Conservation (phyloP, 192 early-diverging fungal species). For the Pecoramyces ruminantium region DNA sequence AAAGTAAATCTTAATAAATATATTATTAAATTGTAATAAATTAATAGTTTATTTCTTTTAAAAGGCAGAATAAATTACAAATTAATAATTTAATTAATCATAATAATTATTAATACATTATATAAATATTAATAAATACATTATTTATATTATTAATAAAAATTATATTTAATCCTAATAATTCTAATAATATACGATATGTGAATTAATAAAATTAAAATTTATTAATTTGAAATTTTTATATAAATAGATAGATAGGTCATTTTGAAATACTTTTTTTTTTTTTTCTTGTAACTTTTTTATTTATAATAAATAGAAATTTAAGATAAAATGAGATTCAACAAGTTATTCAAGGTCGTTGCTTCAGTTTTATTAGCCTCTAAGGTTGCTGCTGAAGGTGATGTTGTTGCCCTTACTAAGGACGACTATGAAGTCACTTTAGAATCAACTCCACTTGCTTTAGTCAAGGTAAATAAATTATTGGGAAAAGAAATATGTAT, state of each 20-base stretch:
- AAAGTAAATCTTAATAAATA: too few relatives aligned
- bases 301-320: neutral
- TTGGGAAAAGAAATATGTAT: conserved; percentile 54
- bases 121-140: too few relatives aligned
- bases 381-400: conserved; percentile 9
- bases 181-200: too few relatives aligned
- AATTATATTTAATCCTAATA: too few relatives aligned
- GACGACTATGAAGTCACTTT: neutral
- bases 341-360: neutral
- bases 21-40: too few relatives aligned
- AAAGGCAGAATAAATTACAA: too few relatives aligned
- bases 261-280: neutral
- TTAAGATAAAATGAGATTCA: neutral
- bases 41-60: too few relatives aligned
- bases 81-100: too few relatives aligned
- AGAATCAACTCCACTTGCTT: neutral
- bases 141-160: too few relatives aligned
- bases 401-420: conserved; percentile 26
- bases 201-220: too few relatives aligned
- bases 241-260: neutral
- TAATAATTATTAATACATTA: too few relatives aligned
- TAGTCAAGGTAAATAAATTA: conserved; percentile 8
- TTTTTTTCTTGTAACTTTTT: neutral
- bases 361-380: neutral
- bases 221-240: too few relatives aligned